Conservation (phyloP, 169 alveolate species). For the Besnoitia besnoiti region DNA sequence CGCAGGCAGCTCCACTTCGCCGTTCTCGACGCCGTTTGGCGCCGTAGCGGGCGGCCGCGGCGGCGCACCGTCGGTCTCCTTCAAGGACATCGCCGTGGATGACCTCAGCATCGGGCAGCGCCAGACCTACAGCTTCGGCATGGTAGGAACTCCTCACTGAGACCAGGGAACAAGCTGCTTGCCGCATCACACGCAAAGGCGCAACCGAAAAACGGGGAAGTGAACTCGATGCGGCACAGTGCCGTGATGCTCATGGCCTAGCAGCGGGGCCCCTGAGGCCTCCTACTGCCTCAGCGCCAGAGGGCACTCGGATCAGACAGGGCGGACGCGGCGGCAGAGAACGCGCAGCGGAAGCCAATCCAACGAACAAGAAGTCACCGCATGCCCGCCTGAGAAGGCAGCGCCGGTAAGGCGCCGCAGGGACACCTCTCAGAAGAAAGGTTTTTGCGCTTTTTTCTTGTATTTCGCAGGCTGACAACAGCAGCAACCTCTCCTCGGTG, state of each 20-base stretch:
- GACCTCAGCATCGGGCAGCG: slow-evolving; percentile 39
- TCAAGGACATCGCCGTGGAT: slow-evolving; percentile 25
- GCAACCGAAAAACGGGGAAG: not conserved
- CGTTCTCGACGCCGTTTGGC: slow-evolving; percentile 5
- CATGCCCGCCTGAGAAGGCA: too few relatives aligned
- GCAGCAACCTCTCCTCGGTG: not conserved
- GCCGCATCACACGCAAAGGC: not conserved
- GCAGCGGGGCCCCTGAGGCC: too few relatives aligned
- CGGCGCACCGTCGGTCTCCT: not conserved
- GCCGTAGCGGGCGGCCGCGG: not conserved
- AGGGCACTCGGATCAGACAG: too few relatives aligned
- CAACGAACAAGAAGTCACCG: too few relatives aligned
- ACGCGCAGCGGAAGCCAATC: too few relatives aligned
- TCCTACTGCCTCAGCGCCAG: too few relatives aligned
- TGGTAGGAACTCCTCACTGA: not conserved
- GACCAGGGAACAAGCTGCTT: not conserved
- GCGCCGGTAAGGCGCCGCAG: too few relatives aligned
- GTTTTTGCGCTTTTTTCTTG: too few relatives aligned
- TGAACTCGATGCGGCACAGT: too few relatives aligned
- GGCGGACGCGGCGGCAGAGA: too few relatives aligned
- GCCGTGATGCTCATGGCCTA: too few relatives aligned
- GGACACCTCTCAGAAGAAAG: too few relatives aligned
- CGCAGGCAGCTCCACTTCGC: not conserved
- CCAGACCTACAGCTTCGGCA: slow-evolving; percentile 38
- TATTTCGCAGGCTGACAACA: not conserved